Evolutionary conservation across 192 early-diverging fungal species (phyloP).

Genomic region (Rhizoclosmatium sp.): DNA sequence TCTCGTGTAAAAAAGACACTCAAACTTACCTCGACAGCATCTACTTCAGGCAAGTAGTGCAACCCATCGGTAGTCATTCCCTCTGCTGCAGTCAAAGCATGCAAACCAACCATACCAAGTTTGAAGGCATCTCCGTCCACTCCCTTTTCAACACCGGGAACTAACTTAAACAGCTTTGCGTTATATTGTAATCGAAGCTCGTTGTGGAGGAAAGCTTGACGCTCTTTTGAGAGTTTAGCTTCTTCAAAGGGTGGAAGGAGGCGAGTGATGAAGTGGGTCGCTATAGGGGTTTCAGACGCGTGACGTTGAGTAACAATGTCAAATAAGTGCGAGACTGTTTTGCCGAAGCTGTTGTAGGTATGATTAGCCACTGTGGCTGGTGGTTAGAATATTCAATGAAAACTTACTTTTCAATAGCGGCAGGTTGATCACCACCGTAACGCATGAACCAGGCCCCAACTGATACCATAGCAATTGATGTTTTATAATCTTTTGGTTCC

Average conservation of each 20-base stretch:
- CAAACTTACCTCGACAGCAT: slow-evolving; percentile 55
- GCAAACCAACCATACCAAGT: slow-evolving; percentile 16
- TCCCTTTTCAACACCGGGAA: not conserved
- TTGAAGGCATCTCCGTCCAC: slow-evolving; percentile 35
- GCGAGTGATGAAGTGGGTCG: slow-evolving; percentile 36
- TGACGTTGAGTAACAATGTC: slow-evolving; percentile 5
- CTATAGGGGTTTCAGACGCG: not conserved
- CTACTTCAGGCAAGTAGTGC: slow-evolving; percentile 65
- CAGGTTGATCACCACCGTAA: slow-evolving; percentile 54
- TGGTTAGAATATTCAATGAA: not conserved
- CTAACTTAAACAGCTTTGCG: slow-evolving; percentile 12
- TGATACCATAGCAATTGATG: slow-evolving; percentile 53
- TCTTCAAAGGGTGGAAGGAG: slow-evolving; percentile 39
- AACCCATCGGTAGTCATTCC: slow-evolving; percentile 71
- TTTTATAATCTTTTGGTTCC: slow-evolving; percentile 33
- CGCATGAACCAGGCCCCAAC: slow-evolving; percentile 75
- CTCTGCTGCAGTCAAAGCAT: slow-evolving; percentile 49
- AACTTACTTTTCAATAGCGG: slow-evolving; percentile 44
- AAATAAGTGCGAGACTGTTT: slow-evolving; percentile 2
- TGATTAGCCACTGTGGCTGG: not conserved
- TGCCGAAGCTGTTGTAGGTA: slow-evolving; percentile 33
- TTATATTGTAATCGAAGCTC: slow-evolving; percentile 64
- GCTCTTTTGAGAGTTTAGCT: slow-evolving; percentile 54
- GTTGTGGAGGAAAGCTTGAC: slow-evolving; percentile 56
- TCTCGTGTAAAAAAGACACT: slow-evolving; percentile 64